These are phyloP conservation scores for Cadophora sp. DNA, from an alignment of 2,329 filamentous ascomycete genomes.

Conservation along the genomic window DNA sequence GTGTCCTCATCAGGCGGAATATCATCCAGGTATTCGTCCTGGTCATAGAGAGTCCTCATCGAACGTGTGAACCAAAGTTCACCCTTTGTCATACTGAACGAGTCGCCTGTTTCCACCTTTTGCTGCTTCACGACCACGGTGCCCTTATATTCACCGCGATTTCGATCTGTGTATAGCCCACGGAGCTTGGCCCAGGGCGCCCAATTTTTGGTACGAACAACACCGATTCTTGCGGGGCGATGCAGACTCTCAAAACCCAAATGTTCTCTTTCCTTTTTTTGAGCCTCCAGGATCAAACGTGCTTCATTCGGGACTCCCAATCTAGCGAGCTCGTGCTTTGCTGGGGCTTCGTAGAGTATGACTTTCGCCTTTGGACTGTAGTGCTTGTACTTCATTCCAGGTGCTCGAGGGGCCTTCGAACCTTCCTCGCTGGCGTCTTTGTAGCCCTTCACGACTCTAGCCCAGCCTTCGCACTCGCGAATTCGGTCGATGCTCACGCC, in stretches of 20 bases:
- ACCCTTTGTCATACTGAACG: constrained; percentile 28
- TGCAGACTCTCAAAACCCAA: constrained; percentile 23
- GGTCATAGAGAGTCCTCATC: background rate
- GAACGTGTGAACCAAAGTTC: constrained; percentile 24
- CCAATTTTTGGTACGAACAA: constrained; percentile 49
- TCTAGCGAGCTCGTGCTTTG: constrained; percentile 37
- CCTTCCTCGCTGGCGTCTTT: constrained; percentile 74
- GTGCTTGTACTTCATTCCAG: constrained; percentile 99
- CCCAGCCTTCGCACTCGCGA: constrained; percentile 78
- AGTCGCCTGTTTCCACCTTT: constrained; percentile 13
- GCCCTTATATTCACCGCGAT: background rate
- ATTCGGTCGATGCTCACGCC: constrained; percentile 86
- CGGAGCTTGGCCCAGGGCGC: constrained; percentile 41
- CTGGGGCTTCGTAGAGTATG: constrained; percentile 73
- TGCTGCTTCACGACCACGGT: background rate
- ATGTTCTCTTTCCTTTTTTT: constrained; percentile 18
- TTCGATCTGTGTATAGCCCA: background rate
- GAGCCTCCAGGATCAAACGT: constrained; percentile 23
- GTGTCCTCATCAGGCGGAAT: background rate
- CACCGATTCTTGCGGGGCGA: constrained; percentile 27
- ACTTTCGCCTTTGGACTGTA: constrained; percentile 92
- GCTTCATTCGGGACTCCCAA: constrained; percentile 24
- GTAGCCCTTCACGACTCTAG: constrained; percentile 78
- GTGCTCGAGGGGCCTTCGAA: constrained; percentile 76
- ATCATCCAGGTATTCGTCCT: background rate